Evolutionary conservation across 176 grass and related monocot genomes (phyloP).

Genomic region (Phyllostachys edulis): DNA sequence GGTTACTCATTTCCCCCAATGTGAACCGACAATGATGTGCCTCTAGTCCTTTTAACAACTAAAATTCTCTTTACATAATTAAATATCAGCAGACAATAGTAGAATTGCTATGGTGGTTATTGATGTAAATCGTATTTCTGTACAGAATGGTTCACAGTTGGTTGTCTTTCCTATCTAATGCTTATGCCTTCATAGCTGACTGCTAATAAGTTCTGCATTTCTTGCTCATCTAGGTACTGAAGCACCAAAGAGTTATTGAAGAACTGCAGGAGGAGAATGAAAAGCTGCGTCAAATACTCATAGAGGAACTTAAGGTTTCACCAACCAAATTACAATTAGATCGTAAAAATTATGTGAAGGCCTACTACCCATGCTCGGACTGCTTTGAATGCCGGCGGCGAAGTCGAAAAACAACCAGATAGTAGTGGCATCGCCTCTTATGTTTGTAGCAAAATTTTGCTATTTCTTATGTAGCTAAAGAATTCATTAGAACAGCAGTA

Average conservation of each 20-base stretch:
- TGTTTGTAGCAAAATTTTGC: slow-evolving; percentile 17
- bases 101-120: not conserved
- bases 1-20: not conserved
- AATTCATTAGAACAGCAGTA: not conserved
- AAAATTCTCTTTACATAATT: not conserved
- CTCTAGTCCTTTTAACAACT: not conserved
- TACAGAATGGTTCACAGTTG: not conserved
- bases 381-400: slow-evolving; percentile 87
- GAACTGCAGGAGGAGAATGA: slow-evolving; percentile 69
- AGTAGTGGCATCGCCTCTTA: not conserved
- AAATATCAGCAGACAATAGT: not conserved
- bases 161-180: not conserved
- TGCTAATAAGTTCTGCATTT: slow-evolving; percentile 15
- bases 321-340: slow-evolving; percentile 50
- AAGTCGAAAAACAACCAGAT: slow-evolving; percentile 62
- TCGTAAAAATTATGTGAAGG: slow-evolving; percentile 34
- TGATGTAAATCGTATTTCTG: slow-evolving; percentile 8
- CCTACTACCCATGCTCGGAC: slow-evolving; percentile 68
- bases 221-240: slow-evolving; percentile 57
- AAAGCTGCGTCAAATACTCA: slow-evolving; percentile 66
- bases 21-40: not conserved
- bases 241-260: slow-evolving; percentile 76
- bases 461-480: not conserved
- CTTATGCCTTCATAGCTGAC: not conserved
- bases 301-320: slow-evolving; percentile 76